Evolutionary conservation across 2,329 filamentous ascomycete species (phyloP).

Genomic region (Aspergillus brunneoviolaceus): DNA sequence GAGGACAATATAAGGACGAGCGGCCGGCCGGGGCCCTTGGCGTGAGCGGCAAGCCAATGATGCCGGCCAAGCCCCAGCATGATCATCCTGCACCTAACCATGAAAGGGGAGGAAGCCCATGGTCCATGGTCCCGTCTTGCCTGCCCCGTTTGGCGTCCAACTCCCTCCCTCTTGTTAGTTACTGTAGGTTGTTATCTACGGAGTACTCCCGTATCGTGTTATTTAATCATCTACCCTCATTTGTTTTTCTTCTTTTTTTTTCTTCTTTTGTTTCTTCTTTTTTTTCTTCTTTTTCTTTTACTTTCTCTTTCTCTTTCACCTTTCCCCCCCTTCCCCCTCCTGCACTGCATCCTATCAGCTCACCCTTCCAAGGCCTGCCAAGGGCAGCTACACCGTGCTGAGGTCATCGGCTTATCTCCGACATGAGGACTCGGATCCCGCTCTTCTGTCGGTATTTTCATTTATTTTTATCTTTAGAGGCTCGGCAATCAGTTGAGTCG

Average conservation of each 20-base stretch:
- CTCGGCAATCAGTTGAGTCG: not conserved
- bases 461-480: not conserved
- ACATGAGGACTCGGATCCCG: too few relatives aligned
- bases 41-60: slow-evolving; percentile 11
- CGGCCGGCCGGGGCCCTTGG: slow-evolving; percentile 9
- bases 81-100: slow-evolving; percentile 10
- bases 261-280: too few relatives aligned
- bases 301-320: not conserved
- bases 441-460: too few relatives aligned
- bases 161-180: not conserved
- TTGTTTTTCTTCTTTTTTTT: too few relatives aligned
- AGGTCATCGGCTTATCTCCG: not conserved
- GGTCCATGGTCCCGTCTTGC: not conserved
- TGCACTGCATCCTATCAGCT: not conserved
- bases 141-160: not conserved
- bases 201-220: not conserved
- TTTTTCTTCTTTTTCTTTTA: not conserved
- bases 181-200: not conserved
- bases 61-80: slow-evolving; percentile 15
- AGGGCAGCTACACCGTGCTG: not conserved
- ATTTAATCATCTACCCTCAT: slow-evolving; percentile 1
- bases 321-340: not conserved
- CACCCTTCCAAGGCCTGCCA: not conserved
- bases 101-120: slow-evolving; percentile 3
- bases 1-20: slow-evolving; percentile 9